Evolutionary conservation across 257 asterid genomes (phyloP).

Genomic region (Jaltomata sinuosa): DNA sequence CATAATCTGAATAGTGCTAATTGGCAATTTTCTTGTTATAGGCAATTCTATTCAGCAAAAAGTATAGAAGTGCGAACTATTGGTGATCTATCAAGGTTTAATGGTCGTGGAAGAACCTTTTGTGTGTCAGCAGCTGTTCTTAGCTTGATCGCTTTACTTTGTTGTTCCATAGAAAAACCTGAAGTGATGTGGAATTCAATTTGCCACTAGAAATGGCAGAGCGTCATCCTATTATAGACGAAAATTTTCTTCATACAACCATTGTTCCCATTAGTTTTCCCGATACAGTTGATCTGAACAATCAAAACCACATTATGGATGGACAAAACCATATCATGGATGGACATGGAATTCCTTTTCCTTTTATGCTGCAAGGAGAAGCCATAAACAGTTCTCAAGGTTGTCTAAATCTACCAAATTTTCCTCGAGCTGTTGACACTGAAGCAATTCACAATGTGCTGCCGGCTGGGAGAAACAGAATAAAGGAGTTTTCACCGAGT

Average conservation of each 20-base stretch:
- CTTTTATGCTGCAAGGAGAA: constrained; percentile 27
- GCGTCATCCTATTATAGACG: constrained; percentile 20
- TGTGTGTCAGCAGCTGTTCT: background rate
- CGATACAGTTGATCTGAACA: constrained; percentile 10
- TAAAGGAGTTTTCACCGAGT: constrained; percentile 12
- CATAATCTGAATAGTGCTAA: background rate
- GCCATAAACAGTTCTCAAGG: constrained; percentile 19
- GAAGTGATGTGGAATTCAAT: constrained; percentile 2
- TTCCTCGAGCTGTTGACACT: background rate
- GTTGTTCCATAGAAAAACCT: background rate
- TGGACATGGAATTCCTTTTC: constrained; percentile 30
- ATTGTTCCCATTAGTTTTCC: constrained; percentile 12
- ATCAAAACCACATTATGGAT: constrained; percentile 19
- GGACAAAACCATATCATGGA: constrained; percentile 20
- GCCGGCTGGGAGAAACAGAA: constrained; percentile 9
- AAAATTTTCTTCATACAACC: constrained; percentile 19
- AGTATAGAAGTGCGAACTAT: background rate
- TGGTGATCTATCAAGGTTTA: background rate
- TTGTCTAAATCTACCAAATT: constrained; percentile 5
- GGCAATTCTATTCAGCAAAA: background rate
- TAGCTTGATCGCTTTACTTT: background rate
- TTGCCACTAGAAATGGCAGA: constrained; percentile 23
- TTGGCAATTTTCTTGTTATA: background rate
- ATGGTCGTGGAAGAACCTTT: background rate
- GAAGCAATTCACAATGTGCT: constrained; percentile 15